Evolutionary conservation across 2,329 filamentous ascomycete species (phyloP), one percentile per base, ranked within the genome.

Genomic region (Ophidiomyces ophidiicola): DNA sequence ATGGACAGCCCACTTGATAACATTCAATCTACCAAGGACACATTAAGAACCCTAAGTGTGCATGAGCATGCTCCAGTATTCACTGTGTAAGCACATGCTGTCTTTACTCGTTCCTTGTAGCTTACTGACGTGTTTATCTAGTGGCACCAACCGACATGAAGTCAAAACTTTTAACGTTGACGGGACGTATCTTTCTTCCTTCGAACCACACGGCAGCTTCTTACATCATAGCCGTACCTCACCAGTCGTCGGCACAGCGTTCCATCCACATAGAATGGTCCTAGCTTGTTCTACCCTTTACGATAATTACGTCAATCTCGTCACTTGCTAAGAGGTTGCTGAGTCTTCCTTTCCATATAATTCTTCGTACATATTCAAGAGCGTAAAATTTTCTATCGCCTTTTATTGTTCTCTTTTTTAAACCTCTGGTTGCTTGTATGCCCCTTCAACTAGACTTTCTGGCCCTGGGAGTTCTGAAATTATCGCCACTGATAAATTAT

Each of bases 61-160:
- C 90, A 98, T 59, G 90, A 98, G 61, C 90, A 98, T 61, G 76
- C 93, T 39, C 90, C 90, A 18, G 87, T 98, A 8, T 94, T 98
- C 66, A 85, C 85, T 50, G 76, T 87, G 81, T 87, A 78, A 71
- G 80, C 76, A 15, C 28, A 32, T 19, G 24, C 15, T 14, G 15
- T 11, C n/a, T 15, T 36, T 28, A 17, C n/a, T 24, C 18, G 44
- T 17, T 35, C 43, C 2, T n/a, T 32, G 18, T 8, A 15, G 29
- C 10, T 19, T 46, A 19, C 44, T 46, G 34, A 36, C 39, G 36
- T 42, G 43, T 44, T 55, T 39, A 20, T 31, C 20, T 25, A 94
- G 86, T 45, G 90, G 90, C 52, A 90, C 86, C 18, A 87, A 86
- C 41, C 74, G 81, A 35, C 87, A 94, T 56, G 74, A 78, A 17